phyloP scores from a whole-genome alignment of 192 early-diverging fungal species.

The Backusella luteola region DNA sequence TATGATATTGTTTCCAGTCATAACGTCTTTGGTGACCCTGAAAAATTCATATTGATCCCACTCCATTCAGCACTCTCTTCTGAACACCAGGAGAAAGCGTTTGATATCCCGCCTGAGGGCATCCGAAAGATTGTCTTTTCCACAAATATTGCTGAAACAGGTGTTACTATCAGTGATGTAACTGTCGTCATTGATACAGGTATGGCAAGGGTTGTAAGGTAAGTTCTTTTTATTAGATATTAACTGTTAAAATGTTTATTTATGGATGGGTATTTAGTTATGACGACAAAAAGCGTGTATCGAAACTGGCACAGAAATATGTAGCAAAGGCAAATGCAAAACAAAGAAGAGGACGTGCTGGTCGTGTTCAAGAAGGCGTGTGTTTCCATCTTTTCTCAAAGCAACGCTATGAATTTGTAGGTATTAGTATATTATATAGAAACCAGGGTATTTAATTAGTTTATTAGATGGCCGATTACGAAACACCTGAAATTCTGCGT shows the following conservation, averaged over 20 bases:
- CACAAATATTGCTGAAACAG: slow-evolving; percentile 85
- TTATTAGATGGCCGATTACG: slow-evolving; percentile 47
- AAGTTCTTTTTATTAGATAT: slow-evolving; percentile 17
- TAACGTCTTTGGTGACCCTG: slow-evolving; percentile 41
- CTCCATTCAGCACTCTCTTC: slow-evolving; percentile 68
- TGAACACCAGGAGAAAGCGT: slow-evolving; percentile 65
- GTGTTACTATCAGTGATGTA: slow-evolving; percentile 80
- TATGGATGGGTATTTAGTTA: slow-evolving; percentile 30
- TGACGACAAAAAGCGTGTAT: slow-evolving; percentile 59
- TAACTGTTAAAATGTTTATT: neutral
- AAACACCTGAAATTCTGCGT: slow-evolving; percentile 70
- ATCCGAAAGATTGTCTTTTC: slow-evolving; percentile 70
- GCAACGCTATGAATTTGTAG: slow-evolving; percentile 37
- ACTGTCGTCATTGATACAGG: slow-evolving; percentile 79
- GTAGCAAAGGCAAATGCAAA: slow-evolving; percentile 65
- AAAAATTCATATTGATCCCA: slow-evolving; percentile 34
- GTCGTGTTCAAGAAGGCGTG: slow-evolving; percentile 70
- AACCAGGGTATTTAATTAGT: neutral
- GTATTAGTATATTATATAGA: neutral
- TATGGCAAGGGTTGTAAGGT: slow-evolving; percentile 71
- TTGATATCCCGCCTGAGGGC: slow-evolving; percentile 54
- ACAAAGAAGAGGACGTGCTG: slow-evolving; percentile 83
- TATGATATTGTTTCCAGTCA: slow-evolving; percentile 50
- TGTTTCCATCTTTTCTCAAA: slow-evolving; percentile 75
- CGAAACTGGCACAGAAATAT: slow-evolving; percentile 59